Evolutionary conservation across 208 protist species (phyloP).

Genomic region (Trypanosoma congolense): DNA sequence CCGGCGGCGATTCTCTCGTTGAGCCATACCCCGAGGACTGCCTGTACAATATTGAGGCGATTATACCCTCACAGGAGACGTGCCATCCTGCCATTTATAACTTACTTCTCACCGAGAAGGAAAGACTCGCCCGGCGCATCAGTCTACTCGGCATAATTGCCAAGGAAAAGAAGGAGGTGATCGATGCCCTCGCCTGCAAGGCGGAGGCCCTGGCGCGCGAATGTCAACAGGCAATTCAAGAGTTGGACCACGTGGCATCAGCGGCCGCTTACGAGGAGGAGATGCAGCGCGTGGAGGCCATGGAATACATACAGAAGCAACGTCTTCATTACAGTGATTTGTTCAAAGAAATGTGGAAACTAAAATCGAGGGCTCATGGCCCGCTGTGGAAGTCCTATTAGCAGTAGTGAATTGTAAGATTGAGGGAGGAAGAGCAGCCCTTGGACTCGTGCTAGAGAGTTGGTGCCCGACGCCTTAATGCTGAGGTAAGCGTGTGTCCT

Average conservation of each 20-base stretch:
- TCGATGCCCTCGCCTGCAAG: conserved; percentile 49
- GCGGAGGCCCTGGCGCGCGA: conserved; percentile 45
- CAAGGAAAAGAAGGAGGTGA: conserved; percentile 77
- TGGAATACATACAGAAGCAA: conserved; percentile 71
- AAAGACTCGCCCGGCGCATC: conserved; percentile 55
- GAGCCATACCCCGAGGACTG: conserved; percentile 29
- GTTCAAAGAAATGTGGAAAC: conserved; percentile 36
- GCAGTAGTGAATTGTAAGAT: neutral
- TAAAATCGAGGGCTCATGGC: conserved; percentile 14
- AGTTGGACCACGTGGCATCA: conserved; percentile 66
- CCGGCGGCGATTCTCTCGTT: conserved; percentile 38
- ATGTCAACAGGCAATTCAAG: conserved; percentile 63
- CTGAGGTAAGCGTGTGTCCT: no score
- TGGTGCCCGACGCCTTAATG: no score
- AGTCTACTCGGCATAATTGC: conserved; percentile 61
- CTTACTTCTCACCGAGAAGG: conserved; percentile 71
- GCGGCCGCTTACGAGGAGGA: conserved; percentile 66
- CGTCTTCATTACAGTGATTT: conserved; percentile 52
- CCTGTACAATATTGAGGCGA: conserved; percentile 76
- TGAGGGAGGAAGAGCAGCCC: no score
- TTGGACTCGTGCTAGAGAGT: no score
- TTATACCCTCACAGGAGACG: conserved; percentile 80
- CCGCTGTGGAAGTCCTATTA: conserved; percentile 7
- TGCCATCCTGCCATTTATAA: conserved; percentile 84
- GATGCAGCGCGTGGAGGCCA: conserved; percentile 53